Evolutionary conservation across 1,139 yeast genomes (phyloP).

Genomic region (Wickerhamomyces sp.): DNA sequence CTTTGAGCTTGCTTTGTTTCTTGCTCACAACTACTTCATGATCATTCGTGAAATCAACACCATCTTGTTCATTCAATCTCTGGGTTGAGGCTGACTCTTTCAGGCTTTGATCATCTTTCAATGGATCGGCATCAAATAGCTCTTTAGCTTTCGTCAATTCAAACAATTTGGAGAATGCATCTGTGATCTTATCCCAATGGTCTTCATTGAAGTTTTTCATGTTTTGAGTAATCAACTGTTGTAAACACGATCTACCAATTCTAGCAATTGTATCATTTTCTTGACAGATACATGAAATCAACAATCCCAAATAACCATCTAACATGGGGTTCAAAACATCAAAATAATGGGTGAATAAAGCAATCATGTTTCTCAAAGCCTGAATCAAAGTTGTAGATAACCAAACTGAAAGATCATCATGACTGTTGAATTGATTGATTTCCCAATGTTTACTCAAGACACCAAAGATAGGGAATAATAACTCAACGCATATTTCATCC

Average conservation of each 20-base stretch:
- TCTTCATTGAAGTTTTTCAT: conserved; percentile 52
- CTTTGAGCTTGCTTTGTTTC: conserved; percentile 15
- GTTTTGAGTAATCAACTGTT: conserved; percentile 72
- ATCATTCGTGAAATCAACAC: conserved; percentile 12
- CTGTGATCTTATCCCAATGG: conserved; percentile 76
- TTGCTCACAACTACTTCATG: not conserved
- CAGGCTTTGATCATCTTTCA: conserved; percentile 30
- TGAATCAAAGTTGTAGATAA: conserved; percentile 92
- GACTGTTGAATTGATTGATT: conserved; percentile 56
- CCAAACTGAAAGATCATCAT: conserved; percentile 92
- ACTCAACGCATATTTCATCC: conserved; percentile 71
- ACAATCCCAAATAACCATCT: conserved; percentile 69
- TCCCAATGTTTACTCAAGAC: conserved; percentile 77
- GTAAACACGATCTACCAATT: conserved; percentile 86
- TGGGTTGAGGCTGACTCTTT: not conserved
- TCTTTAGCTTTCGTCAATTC: conserved; percentile 83
- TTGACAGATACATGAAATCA: conserved; percentile 89
- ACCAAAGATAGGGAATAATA: conserved; percentile 86
- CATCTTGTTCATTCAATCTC: conserved; percentile 18
- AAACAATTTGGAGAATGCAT: conserved; percentile 64
- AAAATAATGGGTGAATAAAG: conserved; percentile 77
- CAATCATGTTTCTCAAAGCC: conserved; percentile 85
- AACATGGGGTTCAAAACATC: conserved; percentile 67
- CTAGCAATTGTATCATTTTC: conserved; percentile 95
- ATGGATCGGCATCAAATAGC: conserved; percentile 69